Conservation (phyloP, 2,329 filamentous ascomycete genomes). For the Pyrenophora teres region DNA sequence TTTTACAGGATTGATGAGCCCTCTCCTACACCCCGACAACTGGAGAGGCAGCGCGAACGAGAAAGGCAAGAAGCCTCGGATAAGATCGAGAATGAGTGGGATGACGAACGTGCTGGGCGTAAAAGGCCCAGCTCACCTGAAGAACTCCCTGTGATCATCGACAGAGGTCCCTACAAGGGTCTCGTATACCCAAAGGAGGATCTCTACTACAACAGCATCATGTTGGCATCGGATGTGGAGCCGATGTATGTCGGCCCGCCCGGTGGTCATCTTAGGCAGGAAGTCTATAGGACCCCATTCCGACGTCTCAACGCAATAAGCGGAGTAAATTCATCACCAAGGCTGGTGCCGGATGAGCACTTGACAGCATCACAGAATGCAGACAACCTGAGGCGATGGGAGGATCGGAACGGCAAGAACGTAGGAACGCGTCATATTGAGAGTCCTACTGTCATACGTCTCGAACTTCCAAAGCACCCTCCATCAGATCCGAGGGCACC, state of each 20-base stretch:
- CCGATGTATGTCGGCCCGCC: conserved; percentile 2
- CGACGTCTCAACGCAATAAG: background rate
- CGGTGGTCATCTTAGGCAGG: conserved; percentile 5
- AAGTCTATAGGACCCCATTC: conserved; percentile 3
- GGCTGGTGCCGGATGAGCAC: conserved; percentile 5
- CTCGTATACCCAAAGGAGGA: conserved; percentile 17
- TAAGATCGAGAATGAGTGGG: conserved; percentile 6
- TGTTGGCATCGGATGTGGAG: conserved; percentile 18
- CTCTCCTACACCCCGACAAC: background rate
- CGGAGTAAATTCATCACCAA: background rate
- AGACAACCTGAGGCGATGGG: conserved; percentile 1
- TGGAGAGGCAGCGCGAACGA: background rate
- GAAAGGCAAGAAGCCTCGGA: background rate
- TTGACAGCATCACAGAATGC: conserved; percentile 1
- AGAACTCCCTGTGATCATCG: conserved; percentile 17
- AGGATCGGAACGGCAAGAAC: background rate
- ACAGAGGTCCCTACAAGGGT: conserved; percentile 18
- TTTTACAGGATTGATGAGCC: conserved; percentile 1
- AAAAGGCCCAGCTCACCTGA: conserved; percentile 3
- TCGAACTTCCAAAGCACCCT: background rate
- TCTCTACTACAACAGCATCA: conserved; percentile 27
- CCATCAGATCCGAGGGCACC: background rate
- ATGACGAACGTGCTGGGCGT: conserved; percentile 3
- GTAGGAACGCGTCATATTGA: too few species aligned
- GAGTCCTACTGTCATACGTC: background rate